Evolutionary conservation across 2,329 filamentous ascomycete genomes (phyloP), one percentile per base, ranked within the genome.

Genomic region (Hymenoscyphus fructigenus): DNA sequence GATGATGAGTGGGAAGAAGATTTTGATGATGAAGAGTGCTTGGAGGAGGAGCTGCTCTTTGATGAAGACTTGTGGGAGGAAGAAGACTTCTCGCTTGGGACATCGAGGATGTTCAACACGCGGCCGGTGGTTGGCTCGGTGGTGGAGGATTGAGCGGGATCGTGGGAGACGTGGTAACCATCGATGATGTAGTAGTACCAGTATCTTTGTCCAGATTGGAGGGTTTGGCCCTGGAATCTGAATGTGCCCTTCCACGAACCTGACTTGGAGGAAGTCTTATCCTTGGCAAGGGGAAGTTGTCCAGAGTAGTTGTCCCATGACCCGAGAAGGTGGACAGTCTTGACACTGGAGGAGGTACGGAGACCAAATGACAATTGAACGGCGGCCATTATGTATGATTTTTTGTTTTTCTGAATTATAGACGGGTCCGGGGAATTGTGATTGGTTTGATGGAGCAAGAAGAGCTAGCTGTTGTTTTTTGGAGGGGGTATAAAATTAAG

Each of bases 141-240:
- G 76, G 91, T 96, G 77, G 90, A 94, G 75, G 91, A 84, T 78
- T 93, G 89, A 78, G 91, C 91, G 72, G 94, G 93, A 82, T 98
- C 95, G 85, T 98, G 94, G 68, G 93, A 93, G 78, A 96, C 90
- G 80, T 97, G 93, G 88, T 97, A 97, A 74, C 95, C 95, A 79
- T 99, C 95, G 79, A 98, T 95, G 88, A 98, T 97, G 86, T 97
- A 99, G 88, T 99, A 99, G 89, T 98, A 99, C 95, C 95, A 99
- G 88, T 98, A 98, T 78, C 94, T 90, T 78, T 92, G 88, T 78
- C 94, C 93, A 74, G 92, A 84, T 83, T 94, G 89, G 74, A 98
- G 86, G 66, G 92, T 94, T 68, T 87, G 82, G 77, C 90, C 90
- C 81, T 95, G 91, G 83, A 99, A 97, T 82, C 92, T 90, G 85